Conservation (phyloP, 805 yeast species). For the Hanseniaspora clermontiae region DNA sequence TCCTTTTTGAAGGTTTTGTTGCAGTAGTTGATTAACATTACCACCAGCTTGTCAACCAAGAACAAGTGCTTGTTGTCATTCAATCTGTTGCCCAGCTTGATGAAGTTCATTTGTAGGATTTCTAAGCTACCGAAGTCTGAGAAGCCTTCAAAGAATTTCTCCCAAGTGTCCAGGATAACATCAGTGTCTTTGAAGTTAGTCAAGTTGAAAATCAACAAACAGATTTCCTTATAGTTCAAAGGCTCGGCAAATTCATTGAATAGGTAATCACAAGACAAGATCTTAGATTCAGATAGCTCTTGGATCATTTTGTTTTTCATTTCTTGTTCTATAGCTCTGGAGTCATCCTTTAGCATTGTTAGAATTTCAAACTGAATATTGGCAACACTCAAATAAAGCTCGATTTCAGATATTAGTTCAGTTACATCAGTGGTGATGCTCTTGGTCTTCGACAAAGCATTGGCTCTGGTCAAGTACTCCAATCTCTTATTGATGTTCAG, state of each 20-base stretch:
- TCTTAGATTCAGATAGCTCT: constrained; percentile 45
- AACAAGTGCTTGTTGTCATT: constrained; percentile 63
- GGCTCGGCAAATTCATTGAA: constrained; percentile 83
- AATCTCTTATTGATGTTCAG: constrained; percentile 61
- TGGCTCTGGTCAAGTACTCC: constrained; percentile 80
- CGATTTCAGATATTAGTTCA: constrained; percentile 53
- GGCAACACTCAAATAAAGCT: constrained; percentile 76
- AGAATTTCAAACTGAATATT: constrained; percentile 53
- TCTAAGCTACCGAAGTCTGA: constrained; percentile 25
- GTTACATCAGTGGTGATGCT: constrained; percentile 32
- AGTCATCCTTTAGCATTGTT: constrained; percentile 38
- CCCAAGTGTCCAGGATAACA: constrained; percentile 74
- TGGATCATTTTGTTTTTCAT: constrained; percentile 33
- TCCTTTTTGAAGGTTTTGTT: constrained; percentile 20
- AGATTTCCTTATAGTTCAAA: constrained; percentile 71
- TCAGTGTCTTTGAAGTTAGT: constrained; percentile 78
- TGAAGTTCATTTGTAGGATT: constrained; percentile 27
- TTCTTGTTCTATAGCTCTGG: constrained; percentile 30
- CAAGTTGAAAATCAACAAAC: constrained; percentile 62
- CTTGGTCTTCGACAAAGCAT: constrained; percentile 79
- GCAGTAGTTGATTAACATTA: constrained; percentile 40
- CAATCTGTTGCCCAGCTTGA: constrained; percentile 49
- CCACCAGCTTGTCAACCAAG: constrained; percentile 58
- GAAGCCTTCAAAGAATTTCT: constrained; percentile 46
- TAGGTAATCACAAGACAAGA: constrained; percentile 61